Percentiles rank a stretch among this genome's conserved stretches.
These are phyloP conservation scores for Magnolia kwangsiensis DNA, from an alignment of 164 flowering plant genomes.

Conservation along the genomic window DNA sequence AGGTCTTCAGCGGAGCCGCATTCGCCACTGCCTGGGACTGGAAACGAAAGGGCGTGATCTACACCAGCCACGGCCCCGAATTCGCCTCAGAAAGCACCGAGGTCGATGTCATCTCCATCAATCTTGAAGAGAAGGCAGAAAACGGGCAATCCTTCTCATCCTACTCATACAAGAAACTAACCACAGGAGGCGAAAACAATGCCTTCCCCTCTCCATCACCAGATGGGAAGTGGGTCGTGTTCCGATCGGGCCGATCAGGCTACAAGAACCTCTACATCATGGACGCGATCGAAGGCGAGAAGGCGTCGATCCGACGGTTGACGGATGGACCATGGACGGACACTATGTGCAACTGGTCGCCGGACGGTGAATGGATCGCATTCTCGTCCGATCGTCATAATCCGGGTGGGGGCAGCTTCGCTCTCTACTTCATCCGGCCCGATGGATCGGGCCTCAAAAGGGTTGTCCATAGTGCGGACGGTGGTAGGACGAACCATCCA, in stretches of 20 bases:
- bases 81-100: conserved; percentile 56
- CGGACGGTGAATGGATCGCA: conserved; percentile 83
- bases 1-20: conserved; percentile 33
- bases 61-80: conserved; percentile 63
- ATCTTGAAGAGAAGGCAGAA: conserved; percentile 31
- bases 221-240: conserved; percentile 77
- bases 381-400: conserved; percentile 70
- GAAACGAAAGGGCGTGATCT: conserved; percentile 59
- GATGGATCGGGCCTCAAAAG: conserved; percentile 71
- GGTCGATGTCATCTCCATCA: conserved; percentile 63
- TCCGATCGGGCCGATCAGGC: conserved; percentile 82
- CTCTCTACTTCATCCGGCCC: conserved; percentile 64
- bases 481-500: conserved; percentile 76
- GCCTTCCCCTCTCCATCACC: conserved; percentile 90
- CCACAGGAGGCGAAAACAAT: conserved; percentile 62
- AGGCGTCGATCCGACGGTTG: conserved; percentile 40
- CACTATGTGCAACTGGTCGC: conserved; percentile 92
- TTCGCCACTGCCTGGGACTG: conserved; percentile 82
- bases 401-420: conserved; percentile 67
- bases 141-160: not conserved
- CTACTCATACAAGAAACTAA: conserved; percentile 32
- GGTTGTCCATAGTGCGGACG: conserved; percentile 51
- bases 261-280: conserved; percentile 79
- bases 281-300: conserved; percentile 75
- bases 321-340: conserved; percentile 91